A percentile compares a stretch with the other conserved stretches of the same genome.
Evolutionary conservation across 176 grass and related monocot species (phyloP).

Genomic region (Puya raimondii): DNA sequence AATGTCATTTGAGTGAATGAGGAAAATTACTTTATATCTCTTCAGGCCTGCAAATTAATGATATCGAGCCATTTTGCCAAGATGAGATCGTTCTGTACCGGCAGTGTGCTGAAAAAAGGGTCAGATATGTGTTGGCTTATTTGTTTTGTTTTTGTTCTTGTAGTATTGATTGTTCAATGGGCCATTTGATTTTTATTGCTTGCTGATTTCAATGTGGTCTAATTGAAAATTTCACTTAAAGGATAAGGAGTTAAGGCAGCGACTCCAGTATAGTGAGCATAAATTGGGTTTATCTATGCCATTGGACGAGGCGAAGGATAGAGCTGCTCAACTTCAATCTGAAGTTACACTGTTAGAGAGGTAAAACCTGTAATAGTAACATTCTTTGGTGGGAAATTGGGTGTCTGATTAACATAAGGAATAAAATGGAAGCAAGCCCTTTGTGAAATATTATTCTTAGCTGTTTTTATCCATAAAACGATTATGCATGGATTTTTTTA

Average conservation of each 20-base stretch:
- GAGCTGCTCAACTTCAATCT: conserved; percentile 69
- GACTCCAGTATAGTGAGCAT: conserved; percentile 70
- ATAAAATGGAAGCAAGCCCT: neutral
- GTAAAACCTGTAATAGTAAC: conserved; percentile 13
- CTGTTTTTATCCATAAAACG: neutral
- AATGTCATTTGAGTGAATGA: neutral
- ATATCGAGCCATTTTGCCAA: conserved; percentile 94
- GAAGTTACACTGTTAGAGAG: conserved; percentile 75
- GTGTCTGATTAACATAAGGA: neutral
- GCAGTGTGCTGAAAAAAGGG: conserved; percentile 70
- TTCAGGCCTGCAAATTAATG: conserved; percentile 87
- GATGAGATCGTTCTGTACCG: conserved; percentile 87
- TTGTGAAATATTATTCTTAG: neutral
- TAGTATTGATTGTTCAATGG: neutral
- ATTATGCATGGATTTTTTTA: neutral
- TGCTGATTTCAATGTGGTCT: neutral
- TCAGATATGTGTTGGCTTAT: conserved; percentile 27
- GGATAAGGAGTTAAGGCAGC: conserved; percentile 82
- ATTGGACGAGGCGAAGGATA: conserved; percentile 57
- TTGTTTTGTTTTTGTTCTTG: neutral
- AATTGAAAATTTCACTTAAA: conserved; percentile 27
- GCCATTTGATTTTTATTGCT: conserved; percentile 7
- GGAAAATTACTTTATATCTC: conserved; percentile 1
- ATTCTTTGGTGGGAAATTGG: neutral
- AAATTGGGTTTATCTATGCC: conserved; percentile 85